Base-by-base conservation (phyloP, 345 rosid species). In the Moringa oleifera region DNA sequence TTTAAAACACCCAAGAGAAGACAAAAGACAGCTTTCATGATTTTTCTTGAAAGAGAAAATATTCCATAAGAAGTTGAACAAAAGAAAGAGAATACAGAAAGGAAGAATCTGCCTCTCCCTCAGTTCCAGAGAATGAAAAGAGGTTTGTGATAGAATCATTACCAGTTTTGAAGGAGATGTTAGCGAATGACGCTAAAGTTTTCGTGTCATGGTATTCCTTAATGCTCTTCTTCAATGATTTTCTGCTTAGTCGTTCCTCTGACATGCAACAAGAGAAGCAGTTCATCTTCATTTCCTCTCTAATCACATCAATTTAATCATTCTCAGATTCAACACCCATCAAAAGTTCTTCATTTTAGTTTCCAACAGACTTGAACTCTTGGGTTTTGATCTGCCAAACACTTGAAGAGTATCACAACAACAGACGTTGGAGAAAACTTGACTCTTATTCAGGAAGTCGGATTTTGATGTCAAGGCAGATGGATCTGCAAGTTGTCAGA, bases 121-220 rank as follows among this genome's bases (percentile, higher is more conserved):
- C n/a, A n/a, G n/a, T n/a, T n/a, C n/a, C n/a, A n/a, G n/a, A n/a
- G n/a, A n/a, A n/a, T n/a, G n/a, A n/a, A n/a, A n/a, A n/a, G n/a
- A n/a, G n/a, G n/a, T n/a, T n/a, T n/a, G n/a, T n/a, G n/a, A n/a
- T n/a, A n/a, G n/a, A n/a, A 51, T 1, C 8, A 18, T 57, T 61
- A 90, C 99, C 95, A 19, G 80, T 79, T 76, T 86, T 90, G 67
- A 90, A 85, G 68, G 98, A 86, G 71, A 90, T 77, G 74, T 85
- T 85, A 18, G 92, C 89, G 65, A 85, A 86, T 4, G 80, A 69
- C 65, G 88, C 68, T 33, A 86, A 59, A 62, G 69, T 64, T 74
- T 80, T 83, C 6, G 81, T 76, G 57, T 84, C 93, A 54, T 67
- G 79, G 64, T 78, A 78, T 18, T 79, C 81, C 70, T 75, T 83